Evolutionary conservation across 2,329 filamentous ascomycete species (phyloP), one percentile per base, ranked within the genome.

Genomic region (Metarhizium humberi): DNA sequence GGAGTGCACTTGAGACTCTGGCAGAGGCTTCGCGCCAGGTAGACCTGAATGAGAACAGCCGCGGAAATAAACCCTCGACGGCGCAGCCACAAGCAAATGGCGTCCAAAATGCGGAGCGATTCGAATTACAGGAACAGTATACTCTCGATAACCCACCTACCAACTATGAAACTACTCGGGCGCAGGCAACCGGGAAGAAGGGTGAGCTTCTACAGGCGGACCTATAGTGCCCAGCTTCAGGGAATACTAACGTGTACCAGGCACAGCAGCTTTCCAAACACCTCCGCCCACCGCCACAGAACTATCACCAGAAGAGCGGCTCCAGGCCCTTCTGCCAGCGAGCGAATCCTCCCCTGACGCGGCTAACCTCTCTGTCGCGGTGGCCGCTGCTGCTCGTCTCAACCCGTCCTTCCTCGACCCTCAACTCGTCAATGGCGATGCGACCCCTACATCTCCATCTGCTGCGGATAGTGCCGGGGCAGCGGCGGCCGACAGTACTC

Each of bases 11-110:
- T 42, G 89, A 95, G 67, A 91, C 91, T 5, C 77, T 96, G 25
- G 91, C 91, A 36, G 91, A 96, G 71, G 91, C 92, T 0, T 95
- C 91, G 51, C 81, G 90, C 52, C 88, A 89, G 68, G 82, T 94
- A 56, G 87, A 88, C 62, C 75, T 84, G 16, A 80, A 76, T 57
- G 79, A 84, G 63, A 84, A 83, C 64, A 79, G 77, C 53, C 79
- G 81, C 61, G 75, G 75, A 55, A 71, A 79, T 57, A 75, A 64
- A 30, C 61, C 58, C 34, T 62, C 64, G 60, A 74, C 50, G 59
- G 66, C 64, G 20, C 72, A 58, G 65, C 62, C 48, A 54, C 47
- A 59, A 50, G 36, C 51, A 11, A 64, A 62, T 29, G 54, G 51
- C 49, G 58, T 65, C 29, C 60, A 64, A 57, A 58, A 63, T 10